Evolutionary conservation across 2,329 filamentous ascomycete species (phyloP).

Genomic region (Fusarium torreyae): DNA sequence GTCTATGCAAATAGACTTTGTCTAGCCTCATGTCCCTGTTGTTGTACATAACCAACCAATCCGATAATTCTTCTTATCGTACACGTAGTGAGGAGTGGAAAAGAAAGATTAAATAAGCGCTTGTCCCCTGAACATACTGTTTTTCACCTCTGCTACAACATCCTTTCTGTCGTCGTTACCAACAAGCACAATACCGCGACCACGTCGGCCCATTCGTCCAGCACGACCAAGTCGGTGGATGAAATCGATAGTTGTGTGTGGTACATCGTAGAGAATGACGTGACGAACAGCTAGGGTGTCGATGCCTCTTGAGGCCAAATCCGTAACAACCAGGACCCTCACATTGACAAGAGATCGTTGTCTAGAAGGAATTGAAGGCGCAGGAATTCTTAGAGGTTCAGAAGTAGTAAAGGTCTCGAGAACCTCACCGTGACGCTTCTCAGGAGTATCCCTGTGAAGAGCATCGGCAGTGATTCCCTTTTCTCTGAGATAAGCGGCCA

Average conservation of each 20-base stretch:
- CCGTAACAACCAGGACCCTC: conserved; percentile 94
- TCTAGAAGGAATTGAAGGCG: conserved; percentile 52
- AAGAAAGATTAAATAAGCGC: conserved; percentile 73
- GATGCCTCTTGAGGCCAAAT: conserved; percentile 92
- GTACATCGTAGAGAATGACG: conserved; percentile 97
- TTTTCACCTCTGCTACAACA: conserved; percentile 90
- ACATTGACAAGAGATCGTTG: conserved; percentile 77
- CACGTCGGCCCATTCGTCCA: conserved; percentile 91
- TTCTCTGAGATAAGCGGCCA: conserved; percentile 82
- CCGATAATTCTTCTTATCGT: conserved; percentile 40
- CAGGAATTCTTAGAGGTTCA: conserved; percentile 57
- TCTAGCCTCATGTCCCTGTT: conserved; percentile 18
- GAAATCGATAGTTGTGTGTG: conserved; percentile 97
- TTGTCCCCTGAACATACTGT: conserved; percentile 88
- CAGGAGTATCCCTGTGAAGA: conserved; percentile 86
- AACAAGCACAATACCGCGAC: conserved; percentile 90
- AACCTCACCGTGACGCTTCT: conserved; percentile 82
- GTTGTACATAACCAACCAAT: conserved; percentile 36
- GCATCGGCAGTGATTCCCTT: conserved; percentile 93
- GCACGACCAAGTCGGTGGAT: conserved; percentile 95
- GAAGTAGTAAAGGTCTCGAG: conserved; percentile 79
- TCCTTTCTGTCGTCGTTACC: conserved; percentile 92
- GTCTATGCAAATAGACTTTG: conserved; percentile 19
- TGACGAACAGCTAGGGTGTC: conserved; percentile 93
- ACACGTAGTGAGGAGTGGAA: conserved; percentile 33